A percentile compares a stretch with the other conserved stretches of the same genome.
phyloP scores from a whole-genome alignment of 2,329 filamentous ascomycete species.

The Talaromyces funiculosus region DNA sequence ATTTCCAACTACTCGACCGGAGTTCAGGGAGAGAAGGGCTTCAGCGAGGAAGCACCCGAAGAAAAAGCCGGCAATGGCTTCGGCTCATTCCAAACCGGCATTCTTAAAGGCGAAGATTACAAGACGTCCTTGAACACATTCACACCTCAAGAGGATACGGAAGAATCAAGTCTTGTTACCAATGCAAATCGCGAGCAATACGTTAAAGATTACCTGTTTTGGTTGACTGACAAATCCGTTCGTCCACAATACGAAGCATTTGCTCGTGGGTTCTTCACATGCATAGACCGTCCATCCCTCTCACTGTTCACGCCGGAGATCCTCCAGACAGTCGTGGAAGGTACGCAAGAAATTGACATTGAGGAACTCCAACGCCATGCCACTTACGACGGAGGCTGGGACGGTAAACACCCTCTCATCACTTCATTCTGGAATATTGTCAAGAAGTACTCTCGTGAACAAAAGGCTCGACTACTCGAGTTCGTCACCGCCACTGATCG shows the following conservation, averaged over 20 bases:
- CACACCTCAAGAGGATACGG: constrained; percentile 27
- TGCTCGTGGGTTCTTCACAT: constrained; percentile 69
- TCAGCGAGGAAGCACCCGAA: background rate
- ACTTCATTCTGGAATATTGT: constrained; percentile 81
- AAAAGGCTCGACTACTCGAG: constrained; percentile 73
- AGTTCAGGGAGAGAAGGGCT: background rate
- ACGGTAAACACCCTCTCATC: constrained; percentile 62
- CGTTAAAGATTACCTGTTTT: constrained; percentile 76
- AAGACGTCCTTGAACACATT: constrained; percentile 22
- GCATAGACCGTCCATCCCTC: constrained; percentile 65
- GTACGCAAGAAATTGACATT: constrained; percentile 73
- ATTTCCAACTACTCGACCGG: constrained; percentile 7
- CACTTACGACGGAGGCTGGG: constrained; percentile 75
- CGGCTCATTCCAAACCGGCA: constrained; percentile 16
- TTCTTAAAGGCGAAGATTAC: constrained; percentile 23
- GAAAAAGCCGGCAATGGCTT: background rate
- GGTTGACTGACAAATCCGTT: constrained; percentile 74
- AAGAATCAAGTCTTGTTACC: constrained; percentile 68
- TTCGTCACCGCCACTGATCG: constrained; percentile 94
- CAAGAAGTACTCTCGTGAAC: constrained; percentile 54
- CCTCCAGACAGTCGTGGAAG: constrained; percentile 76
- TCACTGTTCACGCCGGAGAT: constrained; percentile 64
- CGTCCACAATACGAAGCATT: constrained; percentile 75
- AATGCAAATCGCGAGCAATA: constrained; percentile 72
- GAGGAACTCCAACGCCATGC: constrained; percentile 63